Percentiles rank a stretch among this genome's conserved stretches.
Evolutionary conservation across 768 basidiomycete species (phyloP).

Genomic region (Kwoniella newhampshirensis): DNA sequence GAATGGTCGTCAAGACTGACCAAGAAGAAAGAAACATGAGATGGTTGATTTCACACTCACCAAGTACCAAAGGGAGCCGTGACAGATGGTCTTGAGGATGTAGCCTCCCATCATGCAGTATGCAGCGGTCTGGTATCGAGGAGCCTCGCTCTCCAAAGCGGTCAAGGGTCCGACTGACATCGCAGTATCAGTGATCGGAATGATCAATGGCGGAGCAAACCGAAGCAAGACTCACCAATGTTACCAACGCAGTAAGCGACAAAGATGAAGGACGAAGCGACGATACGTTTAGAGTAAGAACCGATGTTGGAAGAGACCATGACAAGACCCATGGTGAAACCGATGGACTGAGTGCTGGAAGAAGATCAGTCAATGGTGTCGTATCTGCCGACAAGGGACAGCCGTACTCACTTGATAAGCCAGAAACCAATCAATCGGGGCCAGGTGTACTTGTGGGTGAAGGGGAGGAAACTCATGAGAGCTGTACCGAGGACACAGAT

Average conservation of each 20-base stretch:
- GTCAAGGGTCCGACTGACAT: conserved; percentile 36
- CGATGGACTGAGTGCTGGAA: conserved; percentile 42
- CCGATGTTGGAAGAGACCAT: conserved; percentile 53
- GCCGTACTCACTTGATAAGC: conserved; percentile 29
- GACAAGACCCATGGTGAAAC: conserved; percentile 54
- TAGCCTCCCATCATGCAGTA: conserved; percentile 49
- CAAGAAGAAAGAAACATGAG: too few species aligned
- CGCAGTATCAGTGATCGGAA: neutral
- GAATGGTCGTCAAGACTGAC: neutral
- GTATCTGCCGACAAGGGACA: neutral
- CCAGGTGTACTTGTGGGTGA: conserved; percentile 41
- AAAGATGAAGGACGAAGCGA: conserved; percentile 50
- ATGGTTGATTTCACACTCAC: conserved; percentile 9
- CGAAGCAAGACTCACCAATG: conserved; percentile 25
- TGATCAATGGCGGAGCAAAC: too few species aligned
- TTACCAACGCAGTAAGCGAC: conserved; percentile 51
- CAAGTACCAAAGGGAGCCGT: conserved; percentile 37
- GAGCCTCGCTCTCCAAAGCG: conserved; percentile 42
- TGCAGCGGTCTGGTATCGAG: conserved; percentile 47
- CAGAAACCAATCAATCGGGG: conserved; percentile 51
- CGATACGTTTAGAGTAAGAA: conserved; percentile 45
- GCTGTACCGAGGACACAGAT: conserved; percentile 49
- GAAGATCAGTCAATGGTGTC: neutral
- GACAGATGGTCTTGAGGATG: conserved; percentile 43
- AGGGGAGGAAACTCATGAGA: conserved; percentile 52